A percentile compares a stretch with the other conserved stretches of the same genome.
These are phyloP conservation scores for Penicillium capsulatum DNA, from an alignment of 2,329 filamentous ascomycete genomes.

Conservation along the genomic window DNA sequence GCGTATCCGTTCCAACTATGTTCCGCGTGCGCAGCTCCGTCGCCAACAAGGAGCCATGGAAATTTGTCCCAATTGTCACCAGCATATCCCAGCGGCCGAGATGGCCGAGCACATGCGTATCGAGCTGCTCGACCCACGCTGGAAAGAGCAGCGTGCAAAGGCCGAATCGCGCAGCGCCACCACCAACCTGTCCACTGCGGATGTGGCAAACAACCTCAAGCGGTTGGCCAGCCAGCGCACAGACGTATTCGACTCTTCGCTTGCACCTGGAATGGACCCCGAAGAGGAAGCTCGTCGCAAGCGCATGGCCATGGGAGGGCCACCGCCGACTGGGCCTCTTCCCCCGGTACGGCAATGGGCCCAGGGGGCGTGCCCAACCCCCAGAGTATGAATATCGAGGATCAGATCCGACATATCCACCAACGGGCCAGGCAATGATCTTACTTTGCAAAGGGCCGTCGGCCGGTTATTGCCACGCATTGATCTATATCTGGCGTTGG, in stretches of 20 bases:
- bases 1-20: slow-evolving; percentile 91
- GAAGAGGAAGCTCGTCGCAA: slow-evolving; percentile 74
- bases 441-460: not conserved
- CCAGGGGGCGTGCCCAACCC: slow-evolving; percentile 31
- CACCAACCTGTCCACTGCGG: slow-evolving; percentile 78
- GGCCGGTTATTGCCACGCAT: slow-evolving; percentile 4
- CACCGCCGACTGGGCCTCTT: slow-evolving; percentile 27
- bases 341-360: slow-evolving; percentile 26
- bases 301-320: slow-evolving; percentile 58
- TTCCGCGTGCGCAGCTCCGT: slow-evolving; percentile 74
- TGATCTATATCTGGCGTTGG: slow-evolving; percentile 7
- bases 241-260: slow-evolving; percentile 71
- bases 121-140: slow-evolving; percentile 85
- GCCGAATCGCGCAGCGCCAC: slow-evolving; percentile 77
- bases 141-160: slow-evolving; percentile 94
- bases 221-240: slow-evolving; percentile 83
- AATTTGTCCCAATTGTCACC: slow-evolving; percentile 88
- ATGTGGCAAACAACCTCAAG: slow-evolving; percentile 92
- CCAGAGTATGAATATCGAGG: slow-evolving; percentile 67
- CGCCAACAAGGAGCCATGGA: slow-evolving; percentile 60
- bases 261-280: slow-evolving; percentile 58
- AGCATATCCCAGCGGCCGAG: slow-evolving; percentile 81
- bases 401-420: slow-evolving; percentile 71
- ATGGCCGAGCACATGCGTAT: slow-evolving; percentile 92
- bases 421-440: slow-evolving; percentile 48